phyloP scores from a whole-genome alignment of 352 stramenopile genomes.

The Thalassiosira mediterranea region DNA sequence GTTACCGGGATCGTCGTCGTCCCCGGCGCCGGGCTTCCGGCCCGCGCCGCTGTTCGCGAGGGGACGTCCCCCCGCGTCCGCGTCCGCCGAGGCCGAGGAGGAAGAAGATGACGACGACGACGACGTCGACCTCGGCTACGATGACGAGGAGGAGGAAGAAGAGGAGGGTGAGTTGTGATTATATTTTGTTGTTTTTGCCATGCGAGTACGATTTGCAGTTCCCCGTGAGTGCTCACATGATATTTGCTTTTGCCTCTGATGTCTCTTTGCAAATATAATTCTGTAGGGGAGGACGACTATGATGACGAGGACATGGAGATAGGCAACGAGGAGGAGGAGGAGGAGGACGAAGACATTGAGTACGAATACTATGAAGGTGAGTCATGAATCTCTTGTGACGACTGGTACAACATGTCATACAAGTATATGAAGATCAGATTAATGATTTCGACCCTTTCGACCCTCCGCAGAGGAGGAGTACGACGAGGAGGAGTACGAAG shows the following conservation, averaged over 20 bases:
- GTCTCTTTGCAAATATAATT: neutral
- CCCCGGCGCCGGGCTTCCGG: neutral
- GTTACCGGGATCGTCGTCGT: no score
- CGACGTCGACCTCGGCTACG: constrained; percentile 15
- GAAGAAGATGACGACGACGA: constrained; percentile 22
- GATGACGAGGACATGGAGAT: constrained; percentile 24
- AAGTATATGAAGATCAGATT: neutral
- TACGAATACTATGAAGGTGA: constrained; percentile 36
- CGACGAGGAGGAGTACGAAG: constrained; percentile 38
- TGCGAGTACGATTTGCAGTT: neutral
- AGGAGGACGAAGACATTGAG: constrained; percentile 37
- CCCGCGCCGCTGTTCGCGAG: neutral
- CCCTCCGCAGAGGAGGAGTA: neutral
- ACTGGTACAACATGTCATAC: neutral
- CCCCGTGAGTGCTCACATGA: neutral
- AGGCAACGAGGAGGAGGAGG: constrained; percentile 21
- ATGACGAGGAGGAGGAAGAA: constrained; percentile 7
- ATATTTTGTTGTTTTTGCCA: neutral
- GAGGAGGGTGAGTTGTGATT: constrained; percentile 5
- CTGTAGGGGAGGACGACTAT: constrained; percentile 6
- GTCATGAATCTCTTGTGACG: neutral
- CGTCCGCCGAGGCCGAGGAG: constrained; percentile 3
- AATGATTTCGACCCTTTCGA: neutral
- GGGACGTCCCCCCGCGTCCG: neutral
- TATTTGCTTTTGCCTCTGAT: neutral